phyloP scores from a whole-genome alignment of 164 flowering plant species.

The grape (Vitis vinifera) region ASM3070453v1 NC_081814.1:16670001-16670500 shows the following conservation, averaged over 20 bases:
- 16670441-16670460: too few species aligned
- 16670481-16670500: too few species aligned
- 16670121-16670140: slow-evolving; percentile 65
- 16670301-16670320: slow-evolving; percentile 6
- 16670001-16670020: slow-evolving; percentile 68
- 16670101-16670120: slow-evolving; percentile 69
- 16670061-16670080: slow-evolving; percentile 71
- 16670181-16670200: slow-evolving; percentile 34
- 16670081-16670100: slow-evolving; percentile 51
- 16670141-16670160: slow-evolving; percentile 17
- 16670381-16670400: slow-evolving; percentile 51
- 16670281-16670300: background rate
- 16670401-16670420: slow-evolving; percentile 52
- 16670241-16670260: slow-evolving; percentile 34
- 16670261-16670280: slow-evolving; percentile 4
- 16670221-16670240: slow-evolving; percentile 41
- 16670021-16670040: slow-evolving; percentile 45
- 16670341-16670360: slow-evolving; percentile 41
- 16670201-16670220: slow-evolving; percentile 47
- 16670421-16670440: slow-evolving; percentile 55
- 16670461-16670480: too few species aligned
- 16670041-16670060: slow-evolving; percentile 77
- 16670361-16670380: slow-evolving; percentile 68
- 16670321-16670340: slow-evolving; percentile 11
- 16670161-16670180: slow-evolving; percentile 34